Percentiles rank a stretch among this genome's conserved stretches.
Evolutionary conservation across 75 land plant species (phyloP).

Genomic region (Selaginella tamariscina): DNA sequence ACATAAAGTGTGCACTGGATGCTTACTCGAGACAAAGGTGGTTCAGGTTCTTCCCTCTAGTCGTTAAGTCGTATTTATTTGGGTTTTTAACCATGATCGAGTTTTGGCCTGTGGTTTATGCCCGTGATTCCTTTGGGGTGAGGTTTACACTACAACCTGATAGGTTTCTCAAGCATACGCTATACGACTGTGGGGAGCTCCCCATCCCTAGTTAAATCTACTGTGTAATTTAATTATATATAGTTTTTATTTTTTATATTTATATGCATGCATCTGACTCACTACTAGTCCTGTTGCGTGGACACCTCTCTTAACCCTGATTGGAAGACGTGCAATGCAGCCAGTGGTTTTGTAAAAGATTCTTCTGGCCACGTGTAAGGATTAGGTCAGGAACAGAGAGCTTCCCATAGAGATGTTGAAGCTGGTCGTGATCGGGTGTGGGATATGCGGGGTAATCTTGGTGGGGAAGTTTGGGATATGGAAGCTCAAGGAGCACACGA

Average conservation of each 20-base stretch:
- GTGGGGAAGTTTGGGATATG: not conserved
- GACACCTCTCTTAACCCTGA: too few relatives aligned
- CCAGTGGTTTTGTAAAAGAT: too few relatives aligned
- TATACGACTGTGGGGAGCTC: conserved; percentile 45
- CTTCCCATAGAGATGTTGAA: not conserved
- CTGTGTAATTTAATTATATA: too few relatives aligned
- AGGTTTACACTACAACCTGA: conserved; percentile 42
- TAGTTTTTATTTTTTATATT: too few relatives aligned
- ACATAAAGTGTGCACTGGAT: conserved; percentile 11
- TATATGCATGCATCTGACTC: too few relatives aligned
- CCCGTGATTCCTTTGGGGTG: conserved; percentile 43
- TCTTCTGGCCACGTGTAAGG: too few relatives aligned
- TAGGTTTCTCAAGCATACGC: conserved; percentile 51
- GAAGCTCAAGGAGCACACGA: not conserved
- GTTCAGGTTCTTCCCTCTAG: conserved; percentile 26
- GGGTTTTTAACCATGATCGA: conserved; percentile 63
- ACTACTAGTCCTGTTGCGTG: too few relatives aligned
- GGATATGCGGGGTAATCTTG: not conserved
- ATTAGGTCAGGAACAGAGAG: too few relatives aligned
- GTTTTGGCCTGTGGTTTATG: conserved; percentile 39
- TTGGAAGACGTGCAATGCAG: too few relatives aligned
- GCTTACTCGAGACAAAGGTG: conserved; percentile 15
- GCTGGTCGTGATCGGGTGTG: not conserved
- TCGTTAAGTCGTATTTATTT: conserved; percentile 48
- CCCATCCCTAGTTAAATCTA: not conserved